Percentiles rank a stretch among this genome's conserved stretches.
phyloP scores from a whole-genome alignment of 768 basidiomycete genomes.

The Cantharellus cinnabarinus region DNA sequence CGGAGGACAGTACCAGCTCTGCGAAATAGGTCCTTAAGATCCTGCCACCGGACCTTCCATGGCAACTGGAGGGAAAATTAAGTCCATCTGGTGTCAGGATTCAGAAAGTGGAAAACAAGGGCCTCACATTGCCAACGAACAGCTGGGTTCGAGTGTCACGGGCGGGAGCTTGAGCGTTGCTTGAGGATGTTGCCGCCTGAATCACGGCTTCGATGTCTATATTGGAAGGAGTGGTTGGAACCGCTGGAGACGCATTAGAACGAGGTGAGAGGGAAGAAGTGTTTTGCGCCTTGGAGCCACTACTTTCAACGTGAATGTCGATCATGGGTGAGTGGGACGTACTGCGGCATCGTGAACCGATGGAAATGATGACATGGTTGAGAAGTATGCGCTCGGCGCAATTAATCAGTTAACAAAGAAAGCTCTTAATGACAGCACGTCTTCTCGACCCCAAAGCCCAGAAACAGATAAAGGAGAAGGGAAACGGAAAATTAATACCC shows the following conservation, averaged over 20 bases:
- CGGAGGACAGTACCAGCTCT: conserved; percentile 79
- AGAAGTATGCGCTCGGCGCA: not conserved
- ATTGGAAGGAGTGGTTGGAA: conserved; percentile 21
- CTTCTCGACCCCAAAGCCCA: too few relatives aligned
- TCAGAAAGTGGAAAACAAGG: conserved; percentile 3
- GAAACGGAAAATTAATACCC: too few relatives aligned
- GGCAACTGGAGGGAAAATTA: conserved; percentile 40
- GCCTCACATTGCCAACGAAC: conserved; percentile 81
- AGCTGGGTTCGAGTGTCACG: conserved; percentile 87
- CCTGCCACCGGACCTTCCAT: conserved; percentile 67
- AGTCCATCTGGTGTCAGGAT: not conserved
- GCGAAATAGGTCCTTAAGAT: conserved; percentile 88
- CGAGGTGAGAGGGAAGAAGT: not conserved
- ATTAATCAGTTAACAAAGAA: not conserved
- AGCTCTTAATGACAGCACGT: too few relatives aligned
- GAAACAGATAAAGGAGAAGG: too few relatives aligned
- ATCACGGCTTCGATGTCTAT: conserved; percentile 88
- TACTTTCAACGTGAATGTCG: not conserved
- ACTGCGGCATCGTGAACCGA: not conserved
- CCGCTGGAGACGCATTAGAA: not conserved
- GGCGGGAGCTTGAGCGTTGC: conserved; percentile 19
- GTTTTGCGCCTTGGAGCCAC: not conserved
- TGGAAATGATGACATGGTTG: not conserved
- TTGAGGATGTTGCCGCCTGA: conserved; percentile 64
- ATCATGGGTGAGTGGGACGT: not conserved